Evolutionary conservation across 2,329 filamentous ascomycete genomes (phyloP).

Genomic region (Phialophora macrospora): DNA sequence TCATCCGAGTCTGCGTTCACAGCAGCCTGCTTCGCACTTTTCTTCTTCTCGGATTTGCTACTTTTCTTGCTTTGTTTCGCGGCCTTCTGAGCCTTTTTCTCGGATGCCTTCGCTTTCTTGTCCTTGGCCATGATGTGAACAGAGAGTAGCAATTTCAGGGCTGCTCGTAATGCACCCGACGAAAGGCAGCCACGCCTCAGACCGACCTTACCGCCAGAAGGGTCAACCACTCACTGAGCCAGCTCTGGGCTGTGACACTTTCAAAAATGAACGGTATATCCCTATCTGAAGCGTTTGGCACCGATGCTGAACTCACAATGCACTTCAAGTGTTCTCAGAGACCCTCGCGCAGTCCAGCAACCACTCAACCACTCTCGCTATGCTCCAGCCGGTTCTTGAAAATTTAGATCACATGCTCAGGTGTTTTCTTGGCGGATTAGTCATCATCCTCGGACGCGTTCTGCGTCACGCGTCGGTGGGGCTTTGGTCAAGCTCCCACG

Average conservation of each 20-base stretch:
- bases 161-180: background rate
- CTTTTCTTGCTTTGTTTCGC: conserved; percentile 74
- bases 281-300: background rate
- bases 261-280: background rate
- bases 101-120: conserved; percentile 62
- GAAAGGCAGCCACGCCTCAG: background rate
- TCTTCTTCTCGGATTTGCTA: conserved; percentile 74
- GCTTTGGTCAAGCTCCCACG: background rate
- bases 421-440: conserved; percentile 8
- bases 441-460: background rate
- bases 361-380: background rate
- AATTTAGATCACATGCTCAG: conserved; percentile 10
- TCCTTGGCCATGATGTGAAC: conserved; percentile 48
- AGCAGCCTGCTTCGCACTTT: conserved; percentile 77
- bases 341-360: background rate
- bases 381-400: background rate
- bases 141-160: background rate
- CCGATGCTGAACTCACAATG: background rate
- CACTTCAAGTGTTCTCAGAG: background rate
- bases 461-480: conserved; percentile 15
- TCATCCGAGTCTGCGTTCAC: conserved; percentile 74
- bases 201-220: background rate
- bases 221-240: background rate
- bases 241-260: background rate
- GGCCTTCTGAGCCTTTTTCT: conserved; percentile 58